Conservation (phyloP, 2,329 filamentous ascomycete species). For the Diaporthe eres region DNA sequence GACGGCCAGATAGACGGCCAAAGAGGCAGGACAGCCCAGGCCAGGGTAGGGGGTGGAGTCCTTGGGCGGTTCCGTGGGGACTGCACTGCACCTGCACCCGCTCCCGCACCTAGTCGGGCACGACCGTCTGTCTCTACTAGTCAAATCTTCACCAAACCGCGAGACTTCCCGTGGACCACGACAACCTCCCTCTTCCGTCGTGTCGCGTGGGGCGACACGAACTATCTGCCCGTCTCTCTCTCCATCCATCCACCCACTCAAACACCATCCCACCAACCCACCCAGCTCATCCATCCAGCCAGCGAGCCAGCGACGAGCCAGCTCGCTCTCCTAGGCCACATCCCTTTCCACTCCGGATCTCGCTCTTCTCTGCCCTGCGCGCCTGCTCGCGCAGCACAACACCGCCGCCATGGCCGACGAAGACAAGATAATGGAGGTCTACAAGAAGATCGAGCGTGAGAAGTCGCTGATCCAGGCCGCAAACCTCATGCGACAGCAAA, state of each 20-base stretch:
- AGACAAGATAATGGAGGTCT: constrained; percentile 81
- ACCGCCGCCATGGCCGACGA: constrained; percentile 73
- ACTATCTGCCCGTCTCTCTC: constrained; percentile 13
- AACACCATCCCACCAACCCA: not conserved
- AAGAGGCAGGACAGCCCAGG: constrained; percentile 32
- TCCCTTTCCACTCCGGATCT: not conserved
- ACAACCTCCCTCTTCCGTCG: constrained; percentile 31
- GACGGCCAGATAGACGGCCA: constrained; percentile 26
- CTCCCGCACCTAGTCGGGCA: constrained; percentile 23
- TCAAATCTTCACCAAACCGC: constrained; percentile 33
- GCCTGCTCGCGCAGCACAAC: constrained; percentile 44
- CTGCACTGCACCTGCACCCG: constrained; percentile 28
- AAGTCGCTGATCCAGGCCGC: constrained; percentile 95
- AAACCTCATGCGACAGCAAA: constrained; percentile 95
- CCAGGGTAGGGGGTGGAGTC: constrained; percentile 37
- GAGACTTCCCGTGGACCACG: constrained; percentile 36
- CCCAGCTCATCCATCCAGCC: constrained; percentile 9
- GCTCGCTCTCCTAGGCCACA: constrained; percentile 7
- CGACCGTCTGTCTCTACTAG: constrained; percentile 21
- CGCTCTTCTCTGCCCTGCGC: constrained; percentile 38
- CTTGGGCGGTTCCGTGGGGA: constrained; percentile 34
- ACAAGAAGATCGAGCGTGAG: constrained; percentile 98
- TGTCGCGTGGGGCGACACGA: constrained; percentile 42
- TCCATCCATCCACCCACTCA: not conserved
- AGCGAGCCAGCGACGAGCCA: constrained; percentile 7